Evolutionary conservation across 345 rosid species (phyloP).

Genomic region (Heritiera fomes): DNA sequence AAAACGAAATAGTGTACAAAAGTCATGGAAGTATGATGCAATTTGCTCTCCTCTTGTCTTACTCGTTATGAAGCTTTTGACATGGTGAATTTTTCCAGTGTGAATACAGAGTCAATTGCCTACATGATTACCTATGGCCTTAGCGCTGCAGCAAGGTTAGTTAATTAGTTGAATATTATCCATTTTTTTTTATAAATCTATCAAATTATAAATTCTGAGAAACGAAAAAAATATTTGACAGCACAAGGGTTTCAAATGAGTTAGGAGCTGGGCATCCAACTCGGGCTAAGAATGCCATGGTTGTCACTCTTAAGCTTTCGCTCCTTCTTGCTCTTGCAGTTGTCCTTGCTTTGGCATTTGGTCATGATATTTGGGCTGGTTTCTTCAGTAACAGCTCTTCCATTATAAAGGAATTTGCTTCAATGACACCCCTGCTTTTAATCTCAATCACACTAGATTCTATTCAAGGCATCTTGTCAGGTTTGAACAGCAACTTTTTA

Average conservation of each 20-base stretch:
- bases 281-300: slow-evolving; percentile 58
- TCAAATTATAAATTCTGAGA: not conserved
- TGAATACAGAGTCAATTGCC: slow-evolving; percentile 63
- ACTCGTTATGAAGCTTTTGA: not conserved
- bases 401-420: slow-evolving; percentile 47
- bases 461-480: slow-evolving; percentile 71
- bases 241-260: slow-evolving; percentile 88
- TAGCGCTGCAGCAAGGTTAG: slow-evolving; percentile 83
- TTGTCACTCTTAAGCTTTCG: slow-evolving; percentile 50
- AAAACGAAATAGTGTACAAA: not conserved
- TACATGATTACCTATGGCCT: slow-evolving; percentile 76
- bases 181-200: not conserved
- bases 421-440: slow-evolving; percentile 59
- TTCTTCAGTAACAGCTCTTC: slow-evolving; percentile 47
- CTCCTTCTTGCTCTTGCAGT: slow-evolving; percentile 47
- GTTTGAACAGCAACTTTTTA: slow-evolving; percentile 25
- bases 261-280: slow-evolving; percentile 58
- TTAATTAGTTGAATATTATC: not conserved
- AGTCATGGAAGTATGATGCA: not conserved
- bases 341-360: slow-evolving; percentile 45
- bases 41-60: not conserved
- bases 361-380: slow-evolving; percentile 67
- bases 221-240: slow-evolving; percentile 21
- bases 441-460: slow-evolving; percentile 63
- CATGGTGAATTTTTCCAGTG: slow-evolving; percentile 33